Evolutionary conservation across 305 asterid genomes (phyloP).

Genomic region (Galium porrigens): DNA sequence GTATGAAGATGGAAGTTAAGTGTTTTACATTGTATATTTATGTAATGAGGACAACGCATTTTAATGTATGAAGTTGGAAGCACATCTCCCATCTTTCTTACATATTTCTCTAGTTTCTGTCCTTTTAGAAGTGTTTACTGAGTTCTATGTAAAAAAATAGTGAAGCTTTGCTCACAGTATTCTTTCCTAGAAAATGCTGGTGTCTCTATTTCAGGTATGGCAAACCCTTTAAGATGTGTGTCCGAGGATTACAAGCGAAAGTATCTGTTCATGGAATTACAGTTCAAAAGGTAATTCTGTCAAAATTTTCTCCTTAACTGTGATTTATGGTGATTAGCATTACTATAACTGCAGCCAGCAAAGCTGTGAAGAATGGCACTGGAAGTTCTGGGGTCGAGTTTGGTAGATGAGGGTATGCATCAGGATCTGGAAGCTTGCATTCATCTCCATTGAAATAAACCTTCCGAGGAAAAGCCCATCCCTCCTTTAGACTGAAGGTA

Average conservation of each 20-base stretch:
- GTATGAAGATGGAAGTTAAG: not conserved
- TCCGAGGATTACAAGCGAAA: not conserved
- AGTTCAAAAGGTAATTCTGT: not conserved
- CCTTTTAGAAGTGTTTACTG: not conserved
- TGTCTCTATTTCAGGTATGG: not conserved
- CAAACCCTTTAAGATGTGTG: not conserved
- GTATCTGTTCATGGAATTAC: not conserved
- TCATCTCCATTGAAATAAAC: constrained; percentile 47
- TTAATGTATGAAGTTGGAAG: not conserved
- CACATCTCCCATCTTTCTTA: not conserved
- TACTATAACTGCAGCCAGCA: constrained; percentile 16
- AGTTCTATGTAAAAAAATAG: not conserved
- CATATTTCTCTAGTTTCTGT: not conserved
- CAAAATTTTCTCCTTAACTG: not conserved
- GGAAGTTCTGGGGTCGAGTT: constrained; percentile 26
- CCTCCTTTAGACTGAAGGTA: constrained; percentile 19
- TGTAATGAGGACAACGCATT: not conserved
- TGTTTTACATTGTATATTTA: not conserved
- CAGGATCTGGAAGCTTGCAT: constrained; percentile 37
- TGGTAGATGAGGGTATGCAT: constrained; percentile 43
- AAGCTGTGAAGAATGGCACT: constrained; percentile 15
- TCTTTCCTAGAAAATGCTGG: not conserved
- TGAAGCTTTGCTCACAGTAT: not conserved
- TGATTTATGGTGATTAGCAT: constrained; percentile 4
- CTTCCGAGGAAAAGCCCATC: constrained; percentile 26